Conservation (phyloP, 495 filamentous ascomycete genomes). For the Penicillium lividum region DNA sequence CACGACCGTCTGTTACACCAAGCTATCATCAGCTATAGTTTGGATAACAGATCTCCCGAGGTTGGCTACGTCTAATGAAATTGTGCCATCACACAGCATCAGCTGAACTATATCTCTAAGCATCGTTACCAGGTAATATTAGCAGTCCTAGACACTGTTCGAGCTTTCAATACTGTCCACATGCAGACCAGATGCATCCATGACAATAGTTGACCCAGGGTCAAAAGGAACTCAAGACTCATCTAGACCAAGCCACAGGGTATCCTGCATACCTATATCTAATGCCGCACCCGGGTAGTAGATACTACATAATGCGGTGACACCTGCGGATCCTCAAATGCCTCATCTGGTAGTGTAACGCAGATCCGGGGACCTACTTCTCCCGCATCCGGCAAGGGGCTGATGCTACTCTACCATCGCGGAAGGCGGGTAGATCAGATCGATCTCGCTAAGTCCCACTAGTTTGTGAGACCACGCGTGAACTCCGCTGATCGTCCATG, state of each 20-base stretch:
- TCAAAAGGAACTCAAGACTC: not conserved
- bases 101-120: no score
- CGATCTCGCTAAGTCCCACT: not conserved
- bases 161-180: no score
- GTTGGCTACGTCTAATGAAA: no score
- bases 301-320: not conserved
- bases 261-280: not conserved
- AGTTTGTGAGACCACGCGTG: not conserved
- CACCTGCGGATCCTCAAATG: not conserved
- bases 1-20: no score
- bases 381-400: not conserved
- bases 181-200: no score
- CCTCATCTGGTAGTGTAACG: not conserved
- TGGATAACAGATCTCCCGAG: no score
- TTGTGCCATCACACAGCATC: no score
- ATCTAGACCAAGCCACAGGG: not conserved
- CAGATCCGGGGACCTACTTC: not conserved
- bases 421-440: constrained; percentile 1
- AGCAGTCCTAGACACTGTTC: no score
- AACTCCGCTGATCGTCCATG: not conserved
- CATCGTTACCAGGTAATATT: no score
- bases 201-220: no score
- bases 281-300: not conserved
- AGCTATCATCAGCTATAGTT: no score
- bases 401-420: not conserved